phyloP scores from a whole-genome alignment of 2,329 filamentous ascomycete species.

The Pyrenochaeta sp. region DNA sequence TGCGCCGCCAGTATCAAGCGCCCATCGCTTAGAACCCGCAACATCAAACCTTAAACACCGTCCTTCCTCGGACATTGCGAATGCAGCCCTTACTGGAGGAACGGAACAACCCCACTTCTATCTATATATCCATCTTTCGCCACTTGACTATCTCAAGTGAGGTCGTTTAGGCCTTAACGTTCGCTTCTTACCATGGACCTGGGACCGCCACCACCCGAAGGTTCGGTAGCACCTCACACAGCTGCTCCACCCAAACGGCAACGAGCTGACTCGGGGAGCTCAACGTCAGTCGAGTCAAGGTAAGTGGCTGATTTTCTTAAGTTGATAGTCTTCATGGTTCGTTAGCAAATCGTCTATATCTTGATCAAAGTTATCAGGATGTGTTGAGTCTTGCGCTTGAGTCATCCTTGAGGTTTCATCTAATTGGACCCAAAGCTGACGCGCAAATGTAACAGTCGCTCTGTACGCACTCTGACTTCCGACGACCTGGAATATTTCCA shows the following conservation, averaged over 20 bases:
- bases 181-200: conserved; percentile 48
- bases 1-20: conserved; percentile 32
- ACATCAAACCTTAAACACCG: conserved; percentile 25
- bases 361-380: not conserved
- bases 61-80: conserved; percentile 11
- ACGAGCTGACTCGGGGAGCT: conserved; percentile 43
- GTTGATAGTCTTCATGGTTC: not conserved
- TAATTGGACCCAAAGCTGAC: conserved; percentile 8
- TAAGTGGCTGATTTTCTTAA: conserved; percentile 30
- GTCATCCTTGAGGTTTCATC: not conserved
- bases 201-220: conserved; percentile 49
- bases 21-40: conserved; percentile 28
- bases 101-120: conserved; percentile 5
- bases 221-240: conserved; percentile 46
- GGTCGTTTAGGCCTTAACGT: conserved; percentile 22
- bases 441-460: conserved; percentile 31
- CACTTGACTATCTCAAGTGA: conserved; percentile 23
- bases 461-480: conserved; percentile 49
- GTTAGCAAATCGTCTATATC: not conserved
- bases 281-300: conserved; percentile 44
- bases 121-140: conserved; percentile 18
- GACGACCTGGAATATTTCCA: conserved; percentile 65
- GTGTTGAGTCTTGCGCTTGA: not conserved
- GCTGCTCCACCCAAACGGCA: conserved; percentile 44
- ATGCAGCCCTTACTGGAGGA: conserved; percentile 11